phyloP scores from a whole-genome alignment of 208 protist species.

The Acanthamoeba royreba region DNA sequence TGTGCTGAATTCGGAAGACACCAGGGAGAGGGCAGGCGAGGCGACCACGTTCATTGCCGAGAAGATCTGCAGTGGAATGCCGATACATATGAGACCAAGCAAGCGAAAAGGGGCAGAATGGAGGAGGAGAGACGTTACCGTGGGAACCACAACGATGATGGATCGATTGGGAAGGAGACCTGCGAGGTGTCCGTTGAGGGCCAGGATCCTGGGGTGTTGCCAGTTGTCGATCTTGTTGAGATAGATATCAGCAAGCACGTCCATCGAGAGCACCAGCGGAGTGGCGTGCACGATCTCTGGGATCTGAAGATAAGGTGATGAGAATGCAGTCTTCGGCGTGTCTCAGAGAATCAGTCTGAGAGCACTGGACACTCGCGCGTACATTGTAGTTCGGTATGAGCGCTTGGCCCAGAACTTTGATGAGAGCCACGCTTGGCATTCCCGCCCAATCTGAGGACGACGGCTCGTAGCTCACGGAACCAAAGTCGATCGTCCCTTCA shows the following conservation, averaged over 20 bases:
- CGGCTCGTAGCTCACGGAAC: not conserved
- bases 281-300: not conserved
- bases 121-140: not conserved
- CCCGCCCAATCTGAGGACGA: not conserved
- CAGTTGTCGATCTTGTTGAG: not conserved
- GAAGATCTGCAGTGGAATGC: not conserved
- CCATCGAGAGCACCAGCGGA: not conserved
- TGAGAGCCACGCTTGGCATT: not conserved
- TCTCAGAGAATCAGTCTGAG: too few species aligned
- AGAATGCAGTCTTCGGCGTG: too few species aligned
- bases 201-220: not conserved
- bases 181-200: not conserved
- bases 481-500: not conserved
- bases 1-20: not conserved
- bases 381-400: not conserved
- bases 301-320: not conserved
- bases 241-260: not conserved
- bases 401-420: not conserved
- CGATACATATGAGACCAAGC: too few species aligned
- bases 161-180: not conserved
- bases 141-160: not conserved
- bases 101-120: not conserved
- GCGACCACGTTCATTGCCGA: not conserved
- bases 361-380: too few species aligned
- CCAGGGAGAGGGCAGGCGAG: not conserved